phyloP scores from a whole-genome alignment of 352 stramenopile genomes.

The Bremia lactucae region DNA sequence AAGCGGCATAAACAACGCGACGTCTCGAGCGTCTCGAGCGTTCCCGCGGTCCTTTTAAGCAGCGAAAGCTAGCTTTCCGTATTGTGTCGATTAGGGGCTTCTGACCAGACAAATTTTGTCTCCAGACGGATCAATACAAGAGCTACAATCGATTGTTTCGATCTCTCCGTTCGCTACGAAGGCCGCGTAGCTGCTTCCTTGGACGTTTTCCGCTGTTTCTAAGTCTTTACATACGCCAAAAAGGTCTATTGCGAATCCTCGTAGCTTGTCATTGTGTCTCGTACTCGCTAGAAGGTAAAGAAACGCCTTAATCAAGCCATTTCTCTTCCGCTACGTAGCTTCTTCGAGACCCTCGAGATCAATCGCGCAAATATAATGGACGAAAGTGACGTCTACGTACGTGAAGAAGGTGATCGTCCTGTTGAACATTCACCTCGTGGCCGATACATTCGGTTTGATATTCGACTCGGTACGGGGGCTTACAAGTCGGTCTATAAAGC shows the following conservation, averaged over 20 bases:
- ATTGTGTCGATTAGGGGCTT: constrained; percentile 6
- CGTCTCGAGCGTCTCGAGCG: constrained; percentile 21
- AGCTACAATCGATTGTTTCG: constrained; percentile 6
- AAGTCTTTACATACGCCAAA: background rate
- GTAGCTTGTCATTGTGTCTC: background rate
- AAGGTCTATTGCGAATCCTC: background rate
- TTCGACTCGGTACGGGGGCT: constrained; percentile 67
- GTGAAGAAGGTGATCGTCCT: constrained; percentile 60
- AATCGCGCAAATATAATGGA: constrained; percentile 27
- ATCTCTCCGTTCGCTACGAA: background rate
- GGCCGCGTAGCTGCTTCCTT: background rate
- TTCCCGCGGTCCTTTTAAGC: constrained; percentile 7
- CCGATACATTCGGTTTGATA: constrained; percentile 81
- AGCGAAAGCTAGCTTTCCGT: constrained; percentile 6
- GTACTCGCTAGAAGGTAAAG: constrained; percentile 1
- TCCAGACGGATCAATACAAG: constrained; percentile 11
- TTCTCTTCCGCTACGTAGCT: background rate
- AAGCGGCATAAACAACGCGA: constrained; percentile 18
- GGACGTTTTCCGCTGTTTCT: background rate
- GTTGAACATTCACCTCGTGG: constrained; percentile 73
- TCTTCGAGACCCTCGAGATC: background rate
- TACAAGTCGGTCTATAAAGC: constrained; percentile 90
- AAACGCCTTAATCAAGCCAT: background rate
- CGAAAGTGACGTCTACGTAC: constrained; percentile 58
- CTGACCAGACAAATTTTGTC: constrained; percentile 5